Conservation (phyloP, 139 green algal species). For the Mychonastes homosphaera region DNA sequence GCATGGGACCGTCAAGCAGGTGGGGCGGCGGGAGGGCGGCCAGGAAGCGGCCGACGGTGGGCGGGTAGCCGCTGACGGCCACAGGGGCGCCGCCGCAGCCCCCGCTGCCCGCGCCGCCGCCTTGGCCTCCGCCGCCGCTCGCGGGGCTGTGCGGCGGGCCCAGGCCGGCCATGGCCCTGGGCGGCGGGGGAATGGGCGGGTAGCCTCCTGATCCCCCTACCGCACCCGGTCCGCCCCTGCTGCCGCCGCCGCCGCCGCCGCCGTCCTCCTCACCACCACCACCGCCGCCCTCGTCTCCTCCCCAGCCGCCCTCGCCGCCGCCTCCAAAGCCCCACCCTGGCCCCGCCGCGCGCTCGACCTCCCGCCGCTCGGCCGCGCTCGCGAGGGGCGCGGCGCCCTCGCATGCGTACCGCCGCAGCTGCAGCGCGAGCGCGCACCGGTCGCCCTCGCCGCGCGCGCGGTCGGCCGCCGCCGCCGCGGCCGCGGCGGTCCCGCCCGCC, state of each 20-base stretch:
- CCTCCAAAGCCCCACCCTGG: neutral
- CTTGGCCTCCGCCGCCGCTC: neutral
- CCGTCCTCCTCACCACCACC: slow-evolving; percentile 5
- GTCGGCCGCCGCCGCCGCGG: too few relatives aligned
- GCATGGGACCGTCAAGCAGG: slow-evolving; percentile 20
- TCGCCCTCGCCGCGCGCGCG: neutral
- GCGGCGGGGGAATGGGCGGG: slow-evolving; percentile 20
- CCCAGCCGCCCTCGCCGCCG: neutral
- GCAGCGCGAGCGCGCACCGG: neutral
- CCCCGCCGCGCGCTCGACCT: slow-evolving; percentile 9
- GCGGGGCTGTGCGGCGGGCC: slow-evolving; percentile 4
- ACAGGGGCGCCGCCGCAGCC: neutral
- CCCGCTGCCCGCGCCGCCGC: slow-evolving; percentile 3
- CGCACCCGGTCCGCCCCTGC: slow-evolving; percentile 15
- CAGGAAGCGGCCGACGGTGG: slow-evolving; percentile 33
- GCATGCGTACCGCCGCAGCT: neutral
- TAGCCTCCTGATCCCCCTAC: slow-evolving; percentile 40
- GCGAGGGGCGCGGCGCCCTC: slow-evolving; percentile 1
- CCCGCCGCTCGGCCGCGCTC: slow-evolving; percentile 23
- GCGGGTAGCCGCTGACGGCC: slow-evolving; percentile 18
- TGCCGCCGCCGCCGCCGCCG: neutral
- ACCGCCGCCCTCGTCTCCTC: neutral
- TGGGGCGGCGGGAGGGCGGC: slow-evolving; percentile 32
- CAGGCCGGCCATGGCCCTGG: slow-evolving; percentile 11
- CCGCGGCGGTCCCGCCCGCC: neutral